Base-by-base conservation (phyloP, 176 grass and related monocot species). In the Oryza meyeriana region DNA sequence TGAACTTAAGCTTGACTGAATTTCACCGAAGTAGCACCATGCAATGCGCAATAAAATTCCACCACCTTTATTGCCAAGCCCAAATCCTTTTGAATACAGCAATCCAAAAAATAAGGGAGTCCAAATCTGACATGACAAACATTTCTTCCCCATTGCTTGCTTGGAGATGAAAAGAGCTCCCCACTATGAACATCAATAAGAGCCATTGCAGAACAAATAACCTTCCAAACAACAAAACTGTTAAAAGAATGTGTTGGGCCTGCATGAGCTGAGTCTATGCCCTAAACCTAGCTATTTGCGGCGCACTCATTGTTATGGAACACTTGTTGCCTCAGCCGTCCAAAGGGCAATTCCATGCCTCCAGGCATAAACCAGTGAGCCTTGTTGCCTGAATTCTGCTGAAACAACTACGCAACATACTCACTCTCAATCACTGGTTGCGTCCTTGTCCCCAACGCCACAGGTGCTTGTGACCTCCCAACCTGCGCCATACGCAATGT, bases 361-460 rank as follows among this genome's bases (percentile, higher is more conserved):
- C 59, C 30, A 33, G 41, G 55, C 68, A 87, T 85, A 44, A 44
- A 70, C 26, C 48, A 74, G 70, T 34, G 71, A 76, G 20, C 27
- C 41, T 85, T 80, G 50, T 70, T 45, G 32, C 27, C 42, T 79
- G 28, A 84, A 59, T 32, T 75, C 27, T 40, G 14, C 78, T 61
- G 29, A 72, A 75, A 38, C 31, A 10, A 22, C 86, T 80, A 92
- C 25, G 81, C 82, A 66, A 47, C 84, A 69, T 94, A 92, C 61
- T 99, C 93, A 0, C 84, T 90, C 84, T 99, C 97, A 27, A 99
- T 94, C 25, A 94, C 45, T 4, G 97, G 97, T 7, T 87, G 85
- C 4, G 97, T 99, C 45, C 93, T 69, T 9, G 89, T 94, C 42
- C 83, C 87, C 10, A 48, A 59, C 0, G 93, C 97, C 8, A 94